These are phyloP conservation scores for Skeletonema potamos DNA, from an alignment of 108 stramenopile genomes.

Conservation along the genomic window DNA sequence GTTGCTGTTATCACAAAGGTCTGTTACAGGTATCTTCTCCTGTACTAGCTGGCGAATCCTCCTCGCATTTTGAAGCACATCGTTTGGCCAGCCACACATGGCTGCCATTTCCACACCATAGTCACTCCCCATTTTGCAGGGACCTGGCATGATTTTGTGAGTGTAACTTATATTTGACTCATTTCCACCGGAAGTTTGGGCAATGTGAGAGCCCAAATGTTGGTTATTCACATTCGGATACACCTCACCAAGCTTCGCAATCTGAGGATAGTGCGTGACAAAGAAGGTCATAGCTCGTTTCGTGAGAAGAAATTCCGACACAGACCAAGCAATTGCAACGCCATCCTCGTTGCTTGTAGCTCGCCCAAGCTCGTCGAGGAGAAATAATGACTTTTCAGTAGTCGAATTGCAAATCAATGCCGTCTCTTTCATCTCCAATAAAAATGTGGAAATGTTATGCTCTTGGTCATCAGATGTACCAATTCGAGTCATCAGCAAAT, in stretches of 20 bases:
- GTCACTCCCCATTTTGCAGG: slow-evolving; percentile 64
- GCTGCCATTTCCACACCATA: slow-evolving; percentile 89
- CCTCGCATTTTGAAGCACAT: slow-evolving; percentile 50
- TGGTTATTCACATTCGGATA: slow-evolving; percentile 84
- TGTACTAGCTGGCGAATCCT: slow-evolving; percentile 41
- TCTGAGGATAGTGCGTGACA: slow-evolving; percentile 87
- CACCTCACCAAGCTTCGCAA: slow-evolving; percentile 62
- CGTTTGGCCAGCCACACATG: slow-evolving; percentile 80
- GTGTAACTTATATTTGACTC: slow-evolving; percentile 64
- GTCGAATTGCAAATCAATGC: slow-evolving; percentile 87
- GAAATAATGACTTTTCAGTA: slow-evolving; percentile 76
- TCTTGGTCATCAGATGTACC: slow-evolving; percentile 91
- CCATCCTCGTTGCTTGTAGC: slow-evolving; percentile 96
- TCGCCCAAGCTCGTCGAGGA: slow-evolving; percentile 94
- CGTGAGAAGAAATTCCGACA: slow-evolving; percentile 71
- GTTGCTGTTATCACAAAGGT: slow-evolving; percentile 30
- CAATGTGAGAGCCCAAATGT: slow-evolving; percentile 60
- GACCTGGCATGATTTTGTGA: slow-evolving; percentile 72
- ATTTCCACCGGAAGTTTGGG: slow-evolving; percentile 28
- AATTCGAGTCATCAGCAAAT: slow-evolving; percentile 83
- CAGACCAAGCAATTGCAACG: slow-evolving; percentile 87
- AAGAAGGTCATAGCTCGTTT: slow-evolving; percentile 87
- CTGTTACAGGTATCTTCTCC: slow-evolving; percentile 45
- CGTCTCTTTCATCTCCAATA: slow-evolving; percentile 94
- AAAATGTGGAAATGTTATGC: slow-evolving; percentile 92